Conservation (phyloP, 768 basidiomycete species). For the Termitomyces sp. region DNA sequence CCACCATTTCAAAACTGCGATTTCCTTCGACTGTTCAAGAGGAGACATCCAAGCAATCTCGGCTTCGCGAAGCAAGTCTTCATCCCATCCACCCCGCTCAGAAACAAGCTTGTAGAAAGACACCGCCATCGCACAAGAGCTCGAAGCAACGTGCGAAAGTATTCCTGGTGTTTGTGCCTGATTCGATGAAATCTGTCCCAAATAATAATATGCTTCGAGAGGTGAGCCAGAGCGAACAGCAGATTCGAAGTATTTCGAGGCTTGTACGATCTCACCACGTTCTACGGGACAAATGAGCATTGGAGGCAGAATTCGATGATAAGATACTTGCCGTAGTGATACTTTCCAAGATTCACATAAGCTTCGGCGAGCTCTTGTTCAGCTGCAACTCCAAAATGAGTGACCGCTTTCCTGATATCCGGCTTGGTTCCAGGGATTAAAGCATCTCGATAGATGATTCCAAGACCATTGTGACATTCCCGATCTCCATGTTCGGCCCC, state of each 20-base stretch:
- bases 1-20: slow-evolving; percentile 92
- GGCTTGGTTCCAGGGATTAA: slow-evolving; percentile 58
- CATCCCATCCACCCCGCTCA: slow-evolving; percentile 86
- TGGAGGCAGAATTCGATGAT: neutral
- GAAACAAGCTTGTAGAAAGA: slow-evolving; percentile 91
- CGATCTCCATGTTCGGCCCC: slow-evolving; percentile 76
- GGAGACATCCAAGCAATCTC: slow-evolving; percentile 68
- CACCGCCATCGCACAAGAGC: slow-evolving; percentile 85
- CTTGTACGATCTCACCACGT: slow-evolving; percentile 58
- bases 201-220: slow-evolving; percentile 92
- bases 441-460: slow-evolving; percentile 90
- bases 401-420: slow-evolving; percentile 59
- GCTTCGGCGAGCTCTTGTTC: slow-evolving; percentile 89
- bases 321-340: slow-evolving; percentile 49
- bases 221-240: slow-evolving; percentile 86
- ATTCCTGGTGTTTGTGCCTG: slow-evolving; percentile 41
- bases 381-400: slow-evolving; percentile 73
- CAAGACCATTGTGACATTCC: slow-evolving; percentile 86
- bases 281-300: slow-evolving; percentile 36
- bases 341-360: slow-evolving; percentile 84
- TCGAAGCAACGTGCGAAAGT: slow-evolving; percentile 45
- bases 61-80: slow-evolving; percentile 77
- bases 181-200: slow-evolving; percentile 73
- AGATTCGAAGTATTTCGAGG: slow-evolving; percentile 73
- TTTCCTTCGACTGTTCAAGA: slow-evolving; percentile 66